Evolutionary conservation across 163 green algal species (phyloP).

Genomic region (Smithsoniella earleae): DNA sequence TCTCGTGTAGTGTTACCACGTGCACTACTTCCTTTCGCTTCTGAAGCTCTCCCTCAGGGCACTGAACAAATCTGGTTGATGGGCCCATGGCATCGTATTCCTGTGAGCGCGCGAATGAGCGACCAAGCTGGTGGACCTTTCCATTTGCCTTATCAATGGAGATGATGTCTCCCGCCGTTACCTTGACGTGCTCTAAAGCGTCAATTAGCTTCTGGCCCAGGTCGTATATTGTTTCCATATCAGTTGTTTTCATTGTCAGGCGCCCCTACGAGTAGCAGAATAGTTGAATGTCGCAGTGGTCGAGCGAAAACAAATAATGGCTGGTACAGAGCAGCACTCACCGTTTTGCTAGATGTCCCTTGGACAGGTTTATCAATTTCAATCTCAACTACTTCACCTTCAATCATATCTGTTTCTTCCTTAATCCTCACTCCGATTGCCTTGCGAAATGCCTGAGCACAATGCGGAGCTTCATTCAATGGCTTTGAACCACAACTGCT

Average conservation of each 20-base stretch:
- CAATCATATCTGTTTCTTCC: slow-evolving; percentile 98
- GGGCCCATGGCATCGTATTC: slow-evolving; percentile 97
- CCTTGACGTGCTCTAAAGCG: slow-evolving; percentile 73
- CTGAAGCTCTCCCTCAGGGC: slow-evolving; percentile 94
- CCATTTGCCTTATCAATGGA: slow-evolving; percentile 93
- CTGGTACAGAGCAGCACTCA: slow-evolving; percentile 42
- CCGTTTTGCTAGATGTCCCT: slow-evolving; percentile 76
- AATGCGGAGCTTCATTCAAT: too few species aligned
- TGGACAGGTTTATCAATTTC: slow-evolving; percentile 90
- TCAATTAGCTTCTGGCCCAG: slow-evolving; percentile 95
- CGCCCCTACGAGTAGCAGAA: slow-evolving; percentile 49
- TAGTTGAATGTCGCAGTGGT: too few species aligned
- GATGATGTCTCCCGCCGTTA: slow-evolving; percentile 90
- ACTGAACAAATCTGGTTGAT: slow-evolving; percentile 93
- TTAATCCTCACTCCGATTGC: slow-evolving; percentile 97
- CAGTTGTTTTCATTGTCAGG: slow-evolving; percentile 96
- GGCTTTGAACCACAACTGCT: too few species aligned
- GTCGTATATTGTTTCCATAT: slow-evolving; percentile 99
- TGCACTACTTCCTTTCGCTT: slow-evolving; percentile 95
- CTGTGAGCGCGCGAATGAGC: slow-evolving; percentile 82
- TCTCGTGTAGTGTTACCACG: slow-evolving; percentile 94
- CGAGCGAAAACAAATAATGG: too few species aligned
- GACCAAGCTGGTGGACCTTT: slow-evolving; percentile 80
- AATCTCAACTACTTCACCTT: slow-evolving; percentile 97
- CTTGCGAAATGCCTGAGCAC: slow-evolving; percentile 87